phyloP scores from a whole-genome alignment of 495 filamentous ascomycete genomes.

The Amphirosellinia nigrospora region DNA sequence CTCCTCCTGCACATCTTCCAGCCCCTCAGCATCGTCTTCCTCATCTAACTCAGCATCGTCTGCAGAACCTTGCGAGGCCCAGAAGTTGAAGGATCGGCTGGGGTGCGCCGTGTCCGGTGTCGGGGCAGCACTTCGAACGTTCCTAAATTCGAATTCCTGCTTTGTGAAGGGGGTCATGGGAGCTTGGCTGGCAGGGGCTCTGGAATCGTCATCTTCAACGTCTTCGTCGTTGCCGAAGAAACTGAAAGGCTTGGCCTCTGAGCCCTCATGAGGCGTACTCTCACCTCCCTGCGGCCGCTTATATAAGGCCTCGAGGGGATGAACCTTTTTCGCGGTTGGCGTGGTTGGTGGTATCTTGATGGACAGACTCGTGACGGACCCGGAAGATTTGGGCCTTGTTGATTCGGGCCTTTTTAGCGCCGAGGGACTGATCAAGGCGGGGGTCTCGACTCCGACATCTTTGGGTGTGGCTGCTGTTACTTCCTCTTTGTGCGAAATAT shows the following conservation, averaged over 20 bases:
- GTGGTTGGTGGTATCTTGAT: slow-evolving; percentile 57
- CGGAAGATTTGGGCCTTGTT: slow-evolving; percentile 48
- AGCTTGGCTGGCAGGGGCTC: slow-evolving; percentile 40
- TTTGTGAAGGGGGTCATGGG: slow-evolving; percentile 84
- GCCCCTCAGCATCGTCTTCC: slow-evolving; percentile 40
- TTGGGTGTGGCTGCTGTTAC: slow-evolving; percentile 18
- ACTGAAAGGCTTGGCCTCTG: slow-evolving; percentile 46
- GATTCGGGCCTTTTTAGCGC: slow-evolving; percentile 29
- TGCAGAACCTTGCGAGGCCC: slow-evolving; percentile 45
- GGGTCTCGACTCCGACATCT: slow-evolving; percentile 31
- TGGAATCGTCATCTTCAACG: slow-evolving; percentile 38
- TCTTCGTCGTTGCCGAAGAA: slow-evolving; percentile 62
- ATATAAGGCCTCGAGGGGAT: slow-evolving; percentile 89
- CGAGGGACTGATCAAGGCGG: slow-evolving; percentile 24
- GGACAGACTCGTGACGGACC: slow-evolving; percentile 50
- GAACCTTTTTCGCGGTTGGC: slow-evolving; percentile 60
- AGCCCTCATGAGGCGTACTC: slow-evolving; percentile 26
- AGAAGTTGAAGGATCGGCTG: slow-evolving; percentile 59
- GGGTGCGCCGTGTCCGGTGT: slow-evolving; percentile 92
- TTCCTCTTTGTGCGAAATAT: slow-evolving; percentile 23
- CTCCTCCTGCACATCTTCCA: slow-evolving; percentile 35
- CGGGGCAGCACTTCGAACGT: slow-evolving; percentile 82
- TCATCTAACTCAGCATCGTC: slow-evolving; percentile 48
- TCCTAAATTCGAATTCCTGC: slow-evolving; percentile 74
- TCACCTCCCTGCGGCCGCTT: slow-evolving; percentile 65